phyloP scores from a whole-genome alignment of 1,139 yeast species.

The Blastobotrys malaysiensis region DNA sequence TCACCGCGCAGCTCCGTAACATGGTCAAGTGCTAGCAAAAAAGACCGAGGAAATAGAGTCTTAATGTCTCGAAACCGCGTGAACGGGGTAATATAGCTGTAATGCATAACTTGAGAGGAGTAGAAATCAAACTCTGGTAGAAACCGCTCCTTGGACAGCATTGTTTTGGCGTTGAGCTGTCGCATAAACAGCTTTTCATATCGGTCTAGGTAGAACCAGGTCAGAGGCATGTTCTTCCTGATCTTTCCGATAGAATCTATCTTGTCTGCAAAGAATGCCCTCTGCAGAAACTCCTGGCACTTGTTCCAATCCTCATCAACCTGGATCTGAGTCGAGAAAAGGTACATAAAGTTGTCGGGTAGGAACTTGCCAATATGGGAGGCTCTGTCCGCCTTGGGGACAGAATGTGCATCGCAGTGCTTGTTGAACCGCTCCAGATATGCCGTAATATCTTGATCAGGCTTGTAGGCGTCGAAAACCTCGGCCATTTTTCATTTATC shows the following conservation, averaged over 20 bases:
- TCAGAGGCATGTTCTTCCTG: background rate
- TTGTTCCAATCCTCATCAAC: background rate
- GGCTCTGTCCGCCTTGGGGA: background rate
- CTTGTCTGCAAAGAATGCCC: background rate
- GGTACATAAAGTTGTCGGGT: background rate
- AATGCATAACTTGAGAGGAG: conserved; percentile 4
- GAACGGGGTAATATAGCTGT: conserved; percentile 1
- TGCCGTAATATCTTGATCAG: background rate
- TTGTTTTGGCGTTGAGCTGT: background rate
- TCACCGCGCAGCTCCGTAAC: background rate
- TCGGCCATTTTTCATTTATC: background rate
- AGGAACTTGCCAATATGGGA: background rate
- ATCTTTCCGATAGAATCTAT: background rate
- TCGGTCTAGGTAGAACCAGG: background rate
- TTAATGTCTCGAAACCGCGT: conserved; percentile 1
- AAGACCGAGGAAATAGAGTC: background rate
- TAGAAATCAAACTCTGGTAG: conserved; percentile 6
- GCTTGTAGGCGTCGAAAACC: background rate
- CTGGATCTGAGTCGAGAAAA: background rate
- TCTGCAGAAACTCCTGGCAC: background rate
- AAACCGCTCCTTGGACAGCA: background rate
- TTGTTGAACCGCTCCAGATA: background rate
- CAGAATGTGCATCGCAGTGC: background rate
- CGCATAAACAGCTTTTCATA: background rate
- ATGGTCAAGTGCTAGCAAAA: background rate